Conservation (phyloP, 2,329 filamentous ascomycete genomes). For the Fusarium palustre region DNA sequence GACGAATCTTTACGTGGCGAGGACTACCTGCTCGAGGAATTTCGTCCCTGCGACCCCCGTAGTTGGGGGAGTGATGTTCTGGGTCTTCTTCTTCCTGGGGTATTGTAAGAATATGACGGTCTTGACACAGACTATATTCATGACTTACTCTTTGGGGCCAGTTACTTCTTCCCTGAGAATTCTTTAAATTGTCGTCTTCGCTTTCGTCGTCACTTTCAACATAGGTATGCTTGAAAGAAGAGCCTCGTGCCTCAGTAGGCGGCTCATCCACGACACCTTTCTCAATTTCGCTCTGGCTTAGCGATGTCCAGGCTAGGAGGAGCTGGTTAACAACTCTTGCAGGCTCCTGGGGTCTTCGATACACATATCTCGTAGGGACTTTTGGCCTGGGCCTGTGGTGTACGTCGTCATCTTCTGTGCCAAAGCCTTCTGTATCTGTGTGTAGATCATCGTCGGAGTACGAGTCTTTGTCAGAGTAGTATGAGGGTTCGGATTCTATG, state of each 20-base stretch:
- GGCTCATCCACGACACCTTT: background rate
- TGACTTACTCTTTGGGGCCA: background rate
- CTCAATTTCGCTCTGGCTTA: slow-evolving; percentile 24
- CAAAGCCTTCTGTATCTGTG: background rate
- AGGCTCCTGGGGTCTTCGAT: slow-evolving; percentile 1
- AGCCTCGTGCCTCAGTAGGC: background rate
- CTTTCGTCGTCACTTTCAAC: background rate
- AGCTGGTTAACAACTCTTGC: slow-evolving; percentile 16
- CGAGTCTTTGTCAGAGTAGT: background rate
- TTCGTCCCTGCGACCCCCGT: background rate
- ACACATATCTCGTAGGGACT: background rate
- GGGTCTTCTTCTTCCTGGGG: background rate
- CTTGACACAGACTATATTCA: rapidly evolving
- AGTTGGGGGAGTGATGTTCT: rapidly evolving
- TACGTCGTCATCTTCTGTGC: background rate
- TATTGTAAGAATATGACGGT: background rate
- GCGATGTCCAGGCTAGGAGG: slow-evolving; percentile 22
- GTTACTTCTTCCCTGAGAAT: background rate
- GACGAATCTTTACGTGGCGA: background rate
- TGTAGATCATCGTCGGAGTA: background rate
- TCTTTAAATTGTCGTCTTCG: background rate
- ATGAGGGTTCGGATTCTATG: background rate
- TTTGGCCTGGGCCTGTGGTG: background rate
- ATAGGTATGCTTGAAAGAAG: background rate
- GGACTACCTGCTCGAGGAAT: background rate